These are phyloP conservation scores for Neovahlkampfia damariscottae DNA, from an alignment of 78 protist genomes.

Conservation along the genomic window DNA sequence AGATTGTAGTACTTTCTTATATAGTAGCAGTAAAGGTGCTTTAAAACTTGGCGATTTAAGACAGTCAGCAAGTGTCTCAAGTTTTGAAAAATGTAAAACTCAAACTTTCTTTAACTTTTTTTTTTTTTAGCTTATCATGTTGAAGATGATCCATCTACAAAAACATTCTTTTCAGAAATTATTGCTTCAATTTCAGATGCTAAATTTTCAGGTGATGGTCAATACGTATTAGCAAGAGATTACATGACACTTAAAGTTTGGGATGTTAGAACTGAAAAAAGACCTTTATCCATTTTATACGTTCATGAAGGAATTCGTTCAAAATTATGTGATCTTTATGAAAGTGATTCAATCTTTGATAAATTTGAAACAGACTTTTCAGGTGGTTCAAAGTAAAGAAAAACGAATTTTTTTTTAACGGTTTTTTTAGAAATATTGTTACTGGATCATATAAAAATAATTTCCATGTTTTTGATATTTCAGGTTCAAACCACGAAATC, in stretches of 20 bases:
- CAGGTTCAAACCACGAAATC: constrained; percentile 17
- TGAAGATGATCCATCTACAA: constrained; percentile 29
- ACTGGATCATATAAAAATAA: constrained; percentile 83
- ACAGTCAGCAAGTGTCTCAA: constrained; percentile 64
- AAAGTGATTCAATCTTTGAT: constrained; percentile 87
- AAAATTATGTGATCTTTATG: constrained; percentile 82
- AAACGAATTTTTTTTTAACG: too few relatives aligned
- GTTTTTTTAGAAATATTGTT: constrained; percentile 23
- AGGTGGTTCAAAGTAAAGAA: constrained; percentile 48
- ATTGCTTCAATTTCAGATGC: constrained; percentile 74
- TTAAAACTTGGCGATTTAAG: constrained; percentile 67
- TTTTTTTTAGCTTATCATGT: too few relatives aligned
- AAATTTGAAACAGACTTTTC: constrained; percentile 73
- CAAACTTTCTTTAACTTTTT: too few relatives aligned
- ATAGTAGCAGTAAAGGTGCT: constrained; percentile 66
- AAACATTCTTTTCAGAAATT: constrained; percentile 83
- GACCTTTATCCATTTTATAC: constrained; percentile 72
- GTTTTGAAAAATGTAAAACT: constrained; percentile 43
- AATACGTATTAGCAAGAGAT: constrained; percentile 84
- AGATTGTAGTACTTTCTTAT: constrained; percentile 61
- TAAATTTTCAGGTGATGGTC: constrained; percentile 67
- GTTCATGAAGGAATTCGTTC: constrained; percentile 61
- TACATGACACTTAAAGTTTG: constrained; percentile 82
- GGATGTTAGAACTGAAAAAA: constrained; percentile 58
- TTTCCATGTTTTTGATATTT: constrained; percentile 69